These are phyloP conservation scores for Kodamaea derodonti DNA, from an alignment of 1,139 yeast species.

Conservation along the genomic window DNA sequence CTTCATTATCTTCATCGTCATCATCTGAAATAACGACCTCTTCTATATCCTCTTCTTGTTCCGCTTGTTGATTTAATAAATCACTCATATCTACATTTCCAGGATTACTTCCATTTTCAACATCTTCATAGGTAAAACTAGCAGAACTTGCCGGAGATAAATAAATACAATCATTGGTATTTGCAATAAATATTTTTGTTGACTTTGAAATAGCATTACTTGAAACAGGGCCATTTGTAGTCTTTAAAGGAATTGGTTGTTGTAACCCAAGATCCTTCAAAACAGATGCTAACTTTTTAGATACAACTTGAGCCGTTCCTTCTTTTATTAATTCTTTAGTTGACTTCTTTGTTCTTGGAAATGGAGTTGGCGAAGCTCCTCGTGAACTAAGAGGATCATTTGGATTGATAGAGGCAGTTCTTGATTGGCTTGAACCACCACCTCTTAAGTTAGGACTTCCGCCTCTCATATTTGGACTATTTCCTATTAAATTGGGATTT, in stretches of 20 bases:
- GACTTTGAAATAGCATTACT: slow-evolving; percentile 26
- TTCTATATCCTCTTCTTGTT: slow-evolving; percentile 7
- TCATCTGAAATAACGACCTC: slow-evolving; percentile 9
- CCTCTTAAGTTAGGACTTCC: no score
- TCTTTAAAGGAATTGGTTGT: slow-evolving; percentile 34
- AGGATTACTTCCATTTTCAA: slow-evolving; percentile 30
- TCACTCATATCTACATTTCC: slow-evolving; percentile 9
- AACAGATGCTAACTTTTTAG: slow-evolving; percentile 31
- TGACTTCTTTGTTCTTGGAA: slow-evolving; percentile 20
- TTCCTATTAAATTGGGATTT: no score
- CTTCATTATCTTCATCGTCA: not conserved
- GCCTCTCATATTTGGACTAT: no score
- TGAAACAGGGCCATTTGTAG: slow-evolving; percentile 18
- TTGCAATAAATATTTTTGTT: slow-evolving; percentile 34
- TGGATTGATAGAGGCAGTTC: not conserved
- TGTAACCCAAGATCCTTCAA: slow-evolving; percentile 41
- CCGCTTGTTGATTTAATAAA: slow-evolving; percentile 7
- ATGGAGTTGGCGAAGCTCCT: slow-evolving; percentile 2
- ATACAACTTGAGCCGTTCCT: slow-evolving; percentile 37
- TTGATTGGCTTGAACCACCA: not conserved
- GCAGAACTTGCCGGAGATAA: slow-evolving; percentile 42
- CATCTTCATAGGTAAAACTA: slow-evolving; percentile 45
- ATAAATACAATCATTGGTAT: slow-evolving; percentile 40
- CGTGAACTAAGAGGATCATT: not conserved
- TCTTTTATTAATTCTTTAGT: slow-evolving; percentile 39